Evolutionary conservation across 441 rosid species (phyloP).

Genomic region (Jatropha podagrica): DNA sequence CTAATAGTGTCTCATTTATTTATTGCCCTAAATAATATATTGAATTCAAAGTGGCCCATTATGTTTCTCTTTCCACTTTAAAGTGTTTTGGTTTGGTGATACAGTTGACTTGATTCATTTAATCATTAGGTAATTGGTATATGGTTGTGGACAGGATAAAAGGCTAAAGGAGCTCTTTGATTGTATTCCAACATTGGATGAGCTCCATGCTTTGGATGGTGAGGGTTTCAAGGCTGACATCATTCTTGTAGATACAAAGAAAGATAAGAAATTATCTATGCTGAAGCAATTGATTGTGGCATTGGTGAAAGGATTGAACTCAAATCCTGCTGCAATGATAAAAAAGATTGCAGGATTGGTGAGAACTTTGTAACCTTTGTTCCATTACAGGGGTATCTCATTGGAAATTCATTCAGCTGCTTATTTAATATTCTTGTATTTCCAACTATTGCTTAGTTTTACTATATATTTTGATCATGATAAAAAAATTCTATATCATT

Average conservation of each 20-base stretch:
- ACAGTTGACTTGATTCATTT: neutral
- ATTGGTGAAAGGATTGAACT: conserved; percentile 78
- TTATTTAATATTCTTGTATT: neutral
- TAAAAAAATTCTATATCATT: neutral
- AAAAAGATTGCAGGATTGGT: conserved; percentile 99
- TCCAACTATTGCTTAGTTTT: neutral
- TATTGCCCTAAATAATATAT: neutral
- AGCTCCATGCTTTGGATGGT: conserved; percentile 71
- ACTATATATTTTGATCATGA: neutral
- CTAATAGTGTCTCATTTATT: neutral
- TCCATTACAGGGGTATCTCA: conserved; percentile 13
- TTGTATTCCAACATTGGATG: conserved; percentile 81
- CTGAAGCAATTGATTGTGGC: conserved; percentile 83
- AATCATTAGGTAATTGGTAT: conserved; percentile 15
- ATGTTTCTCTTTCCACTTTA: neutral
- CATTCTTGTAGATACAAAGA: conserved; percentile 84
- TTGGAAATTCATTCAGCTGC: neutral
- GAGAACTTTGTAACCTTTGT: conserved; percentile 28
- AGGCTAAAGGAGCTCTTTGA: conserved; percentile 78
- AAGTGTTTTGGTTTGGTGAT: neutral
- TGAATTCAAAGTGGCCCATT: neutral
- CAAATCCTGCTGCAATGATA: conserved; percentile 87
- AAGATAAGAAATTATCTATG: conserved; percentile 89
- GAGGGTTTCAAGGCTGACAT: conserved; percentile 86
- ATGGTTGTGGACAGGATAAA: conserved; percentile 58